Conservation (phyloP, 1,139 yeast genomes). For the Debaryomyces singareniensis region DNA sequence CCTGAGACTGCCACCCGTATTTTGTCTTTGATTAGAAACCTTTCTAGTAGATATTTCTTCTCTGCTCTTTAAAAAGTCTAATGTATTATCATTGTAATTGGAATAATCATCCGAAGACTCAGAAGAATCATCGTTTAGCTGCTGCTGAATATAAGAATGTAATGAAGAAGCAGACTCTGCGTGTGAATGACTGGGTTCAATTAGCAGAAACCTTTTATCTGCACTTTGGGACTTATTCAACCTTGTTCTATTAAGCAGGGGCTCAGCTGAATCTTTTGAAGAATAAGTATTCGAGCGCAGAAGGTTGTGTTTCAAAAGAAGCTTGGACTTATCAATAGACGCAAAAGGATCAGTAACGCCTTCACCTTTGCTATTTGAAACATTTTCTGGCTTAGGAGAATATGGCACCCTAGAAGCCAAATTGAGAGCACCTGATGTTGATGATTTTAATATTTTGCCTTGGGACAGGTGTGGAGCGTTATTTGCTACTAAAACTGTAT, state of each 20-base stretch:
- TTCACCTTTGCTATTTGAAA: neutral
- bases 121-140: constrained; percentile 22
- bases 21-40: constrained; percentile 13
- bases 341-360: constrained; percentile 33
- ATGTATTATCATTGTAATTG: constrained; percentile 20
- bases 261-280: constrained; percentile 4
- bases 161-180: constrained; percentile 20
- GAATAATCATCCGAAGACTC: constrained; percentile 11
- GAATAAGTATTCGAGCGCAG: constrained; percentile 4
- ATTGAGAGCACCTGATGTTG: neutral
- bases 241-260: constrained; percentile 14
- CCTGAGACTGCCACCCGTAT: constrained; percentile 44
- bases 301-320: constrained; percentile 7
- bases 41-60: constrained; percentile 16
- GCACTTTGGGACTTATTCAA: neutral
- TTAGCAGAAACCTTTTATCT: neutral
- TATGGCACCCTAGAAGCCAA: neutral
- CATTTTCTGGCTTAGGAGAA: neutral
- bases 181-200: constrained; percentile 1
- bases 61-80: constrained; percentile 55
- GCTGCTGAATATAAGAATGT: constrained; percentile 30
- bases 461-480: no score
- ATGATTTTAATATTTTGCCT: neutral
- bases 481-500: constrained; percentile 16
- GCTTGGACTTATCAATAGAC: constrained; percentile 29